Evolutionary conservation across 352 stramenopile genomes (phyloP).

Genomic region (Peronospora destructor): DNA sequence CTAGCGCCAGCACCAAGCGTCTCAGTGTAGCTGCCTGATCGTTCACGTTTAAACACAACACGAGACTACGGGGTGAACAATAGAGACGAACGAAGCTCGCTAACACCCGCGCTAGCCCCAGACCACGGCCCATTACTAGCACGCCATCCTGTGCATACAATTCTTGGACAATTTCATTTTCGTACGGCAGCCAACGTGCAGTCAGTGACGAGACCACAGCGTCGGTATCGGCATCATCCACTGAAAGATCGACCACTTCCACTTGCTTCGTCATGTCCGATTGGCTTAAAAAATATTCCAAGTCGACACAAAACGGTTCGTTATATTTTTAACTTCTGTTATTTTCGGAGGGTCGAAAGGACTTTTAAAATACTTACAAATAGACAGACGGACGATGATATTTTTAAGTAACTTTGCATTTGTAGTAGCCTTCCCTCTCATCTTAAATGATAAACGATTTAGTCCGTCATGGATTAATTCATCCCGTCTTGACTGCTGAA

Average conservation of each 20-base stretch:
- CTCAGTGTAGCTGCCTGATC: constrained; percentile 76
- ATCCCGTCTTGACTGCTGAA: constrained; percentile 3
- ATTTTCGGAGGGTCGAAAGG: too few relatives aligned
- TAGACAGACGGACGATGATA: too few relatives aligned
- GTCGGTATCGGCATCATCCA: constrained; percentile 7
- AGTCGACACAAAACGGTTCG: too few relatives aligned
- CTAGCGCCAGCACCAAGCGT: constrained; percentile 82
- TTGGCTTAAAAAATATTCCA: neutral
- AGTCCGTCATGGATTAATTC: too few relatives aligned
- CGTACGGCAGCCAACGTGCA: constrained; percentile 64
- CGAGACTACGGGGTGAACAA: constrained; percentile 63
- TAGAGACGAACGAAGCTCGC: constrained; percentile 90
- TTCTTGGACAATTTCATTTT: constrained; percentile 64
- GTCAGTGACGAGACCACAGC: constrained; percentile 18
- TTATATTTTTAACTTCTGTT: too few relatives aligned
- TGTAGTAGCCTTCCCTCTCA: constrained; percentile 1
- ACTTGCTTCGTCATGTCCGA: constrained; percentile 2
- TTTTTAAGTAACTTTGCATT: neutral
- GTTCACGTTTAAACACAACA: constrained; percentile 91
- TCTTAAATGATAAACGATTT: constrained; percentile 4
- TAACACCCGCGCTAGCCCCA: constrained; percentile 84
- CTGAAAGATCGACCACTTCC: constrained; percentile 24
- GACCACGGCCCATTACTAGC: constrained; percentile 87
- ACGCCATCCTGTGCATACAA: constrained; percentile 84
- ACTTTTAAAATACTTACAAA: too few relatives aligned